Conservation (phyloP, 805 yeast species). For the Zygoascus bituminiphila region DNA sequence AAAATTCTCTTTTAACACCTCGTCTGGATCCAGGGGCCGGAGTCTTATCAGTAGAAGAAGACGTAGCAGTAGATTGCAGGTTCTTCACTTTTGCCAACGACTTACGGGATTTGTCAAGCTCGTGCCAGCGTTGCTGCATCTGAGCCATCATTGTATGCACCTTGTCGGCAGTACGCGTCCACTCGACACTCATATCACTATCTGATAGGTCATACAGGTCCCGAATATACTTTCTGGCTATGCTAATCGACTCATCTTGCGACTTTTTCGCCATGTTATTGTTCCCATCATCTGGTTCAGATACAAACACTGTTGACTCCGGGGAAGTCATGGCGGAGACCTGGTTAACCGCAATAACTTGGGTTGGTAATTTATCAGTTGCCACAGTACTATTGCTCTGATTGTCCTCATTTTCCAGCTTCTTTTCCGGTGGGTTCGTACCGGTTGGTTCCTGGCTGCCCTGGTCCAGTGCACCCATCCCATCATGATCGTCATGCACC, state of each 20-base stretch:
- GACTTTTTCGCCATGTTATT: too few species aligned
- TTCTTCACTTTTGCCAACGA: conserved; percentile 1
- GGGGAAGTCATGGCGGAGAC: not conserved
- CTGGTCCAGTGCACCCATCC: not conserved
- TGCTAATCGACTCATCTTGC: not conserved
- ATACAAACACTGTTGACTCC: not conserved
- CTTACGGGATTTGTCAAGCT: conserved; percentile 13
- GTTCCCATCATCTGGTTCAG: not conserved
- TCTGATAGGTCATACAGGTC: conserved; percentile 5
- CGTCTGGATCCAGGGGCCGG: not conserved
- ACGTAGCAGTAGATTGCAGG: not conserved
- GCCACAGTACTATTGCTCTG: not conserved
- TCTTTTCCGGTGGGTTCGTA: too few species aligned
- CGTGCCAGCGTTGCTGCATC: conserved; percentile 13
- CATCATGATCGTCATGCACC: not conserved
- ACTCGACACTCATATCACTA: conserved; percentile 14
- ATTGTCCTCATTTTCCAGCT: not conserved
- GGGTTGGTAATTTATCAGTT: too few species aligned
- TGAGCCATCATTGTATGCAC: conserved; percentile 8
- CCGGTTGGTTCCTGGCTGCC: not conserved
- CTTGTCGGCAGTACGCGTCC: conserved; percentile 15
- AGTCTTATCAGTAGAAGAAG: not conserved
- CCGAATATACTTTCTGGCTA: conserved; percentile 5
- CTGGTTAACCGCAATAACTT: too few species aligned
- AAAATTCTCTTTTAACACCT: not conserved